phyloP scores from a whole-genome alignment of 176 grass and related monocot species.

The Puya raimondii region DNA sequence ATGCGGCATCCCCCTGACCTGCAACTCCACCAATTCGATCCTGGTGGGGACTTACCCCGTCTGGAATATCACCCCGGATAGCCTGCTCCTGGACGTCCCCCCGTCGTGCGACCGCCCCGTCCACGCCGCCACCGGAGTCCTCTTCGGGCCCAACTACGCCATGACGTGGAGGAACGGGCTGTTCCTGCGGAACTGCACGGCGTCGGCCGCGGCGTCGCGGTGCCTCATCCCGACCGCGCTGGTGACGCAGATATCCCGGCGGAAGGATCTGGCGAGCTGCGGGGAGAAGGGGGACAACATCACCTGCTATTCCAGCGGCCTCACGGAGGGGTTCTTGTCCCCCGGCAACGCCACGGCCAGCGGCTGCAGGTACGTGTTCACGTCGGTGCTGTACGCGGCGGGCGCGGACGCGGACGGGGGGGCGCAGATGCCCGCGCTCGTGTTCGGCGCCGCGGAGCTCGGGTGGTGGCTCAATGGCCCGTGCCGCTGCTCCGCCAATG shows the following conservation, averaged over 20 bases:
- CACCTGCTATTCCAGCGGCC: constrained; percentile 17
- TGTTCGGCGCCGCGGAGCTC: constrained; percentile 33
- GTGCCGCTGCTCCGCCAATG: constrained; percentile 40
- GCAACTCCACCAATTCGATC: background rate
- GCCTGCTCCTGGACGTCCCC: constrained; percentile 12
- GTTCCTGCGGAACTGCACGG: constrained; percentile 21
- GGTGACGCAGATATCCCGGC: background rate
- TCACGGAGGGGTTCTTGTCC: background rate
- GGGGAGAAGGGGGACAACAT: background rate
- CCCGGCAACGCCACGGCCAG: background rate
- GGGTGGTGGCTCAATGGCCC: constrained; percentile 60
- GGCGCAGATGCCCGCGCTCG: background rate
- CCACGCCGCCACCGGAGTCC: background rate
- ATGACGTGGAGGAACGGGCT: constrained; percentile 27
- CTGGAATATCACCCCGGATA: constrained; percentile 4
- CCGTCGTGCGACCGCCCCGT: constrained; percentile 34
- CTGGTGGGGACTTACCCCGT: constrained; percentile 9
- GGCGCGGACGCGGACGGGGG: no score
- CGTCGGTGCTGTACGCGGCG: constrained; percentile 12
- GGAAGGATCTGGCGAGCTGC: background rate
- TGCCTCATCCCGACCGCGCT: background rate
- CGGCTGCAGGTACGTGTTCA: constrained; percentile 18
- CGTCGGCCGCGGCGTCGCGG: accelerated
- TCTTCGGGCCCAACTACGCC: constrained; percentile 33
- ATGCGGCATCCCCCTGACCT: constrained; percentile 33